phyloP scores from a whole-genome alignment of 768 basidiomycete genomes.

The Kwoniella sp. region DNA sequence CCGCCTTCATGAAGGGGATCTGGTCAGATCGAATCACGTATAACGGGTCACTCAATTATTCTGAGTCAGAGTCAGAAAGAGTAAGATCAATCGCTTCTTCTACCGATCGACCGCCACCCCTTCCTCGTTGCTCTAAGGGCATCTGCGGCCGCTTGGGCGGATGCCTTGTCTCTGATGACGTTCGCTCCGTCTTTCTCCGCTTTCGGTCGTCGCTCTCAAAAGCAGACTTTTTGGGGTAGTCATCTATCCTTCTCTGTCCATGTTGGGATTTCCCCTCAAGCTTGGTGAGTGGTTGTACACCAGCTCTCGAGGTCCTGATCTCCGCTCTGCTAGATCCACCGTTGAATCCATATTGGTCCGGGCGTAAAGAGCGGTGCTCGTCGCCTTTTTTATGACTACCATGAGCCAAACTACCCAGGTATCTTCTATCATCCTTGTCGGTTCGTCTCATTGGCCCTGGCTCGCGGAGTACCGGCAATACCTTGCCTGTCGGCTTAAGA shows the following conservation, averaged over 20 bases:
- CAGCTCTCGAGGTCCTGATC: too few relatives aligned
- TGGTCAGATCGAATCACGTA: too few relatives aligned
- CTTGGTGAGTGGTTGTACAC: too few relatives aligned
- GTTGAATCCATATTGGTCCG: too few relatives aligned
- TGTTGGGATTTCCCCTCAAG: background rate
- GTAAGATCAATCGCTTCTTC: slow-evolving; percentile 19
- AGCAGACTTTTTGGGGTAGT: background rate
- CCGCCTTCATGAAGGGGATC: too few relatives aligned
- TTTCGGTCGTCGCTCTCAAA: background rate
- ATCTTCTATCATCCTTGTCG: background rate
- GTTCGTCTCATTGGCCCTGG: too few relatives aligned
- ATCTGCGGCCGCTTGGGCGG: background rate
- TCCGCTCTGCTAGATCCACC: background rate
- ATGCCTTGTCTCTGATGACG: background rate
- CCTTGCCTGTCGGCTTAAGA: background rate
- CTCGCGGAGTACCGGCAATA: too few relatives aligned
- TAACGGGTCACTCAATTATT: background rate
- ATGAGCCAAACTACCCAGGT: background rate
- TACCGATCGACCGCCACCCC: background rate
- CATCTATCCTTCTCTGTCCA: background rate
- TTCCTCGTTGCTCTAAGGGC: too few relatives aligned
- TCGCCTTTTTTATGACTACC: too few relatives aligned
- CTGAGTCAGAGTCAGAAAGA: slow-evolving; percentile 10
- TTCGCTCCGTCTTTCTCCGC: background rate
- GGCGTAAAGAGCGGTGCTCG: too few relatives aligned